Conservation (phyloP, 2,329 filamentous ascomycete species). For the Xylariomycetidae sp. region DNA sequence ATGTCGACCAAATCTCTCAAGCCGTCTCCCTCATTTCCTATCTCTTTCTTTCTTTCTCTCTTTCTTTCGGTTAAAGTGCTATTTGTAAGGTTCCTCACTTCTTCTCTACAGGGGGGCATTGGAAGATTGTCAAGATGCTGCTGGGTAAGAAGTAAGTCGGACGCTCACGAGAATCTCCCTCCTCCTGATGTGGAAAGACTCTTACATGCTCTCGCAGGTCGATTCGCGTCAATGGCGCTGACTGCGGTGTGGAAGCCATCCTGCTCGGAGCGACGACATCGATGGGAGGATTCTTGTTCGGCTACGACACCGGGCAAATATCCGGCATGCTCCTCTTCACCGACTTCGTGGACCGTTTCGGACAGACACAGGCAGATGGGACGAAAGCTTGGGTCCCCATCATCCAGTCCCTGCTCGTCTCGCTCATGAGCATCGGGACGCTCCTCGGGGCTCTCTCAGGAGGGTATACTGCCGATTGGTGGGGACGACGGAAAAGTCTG, state of each 20-base stretch:
- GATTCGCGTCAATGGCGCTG: slow-evolving; percentile 37
- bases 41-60: no score
- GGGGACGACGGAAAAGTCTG: slow-evolving; percentile 53
- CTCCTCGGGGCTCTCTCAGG: slow-evolving; percentile 49
- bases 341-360: slow-evolving; percentile 55
- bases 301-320: slow-evolving; percentile 60
- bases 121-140: no score
- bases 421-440: slow-evolving; percentile 51
- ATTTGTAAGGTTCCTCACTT: no score
- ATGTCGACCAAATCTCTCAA: no score
- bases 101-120: no score
- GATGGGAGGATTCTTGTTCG: slow-evolving; percentile 59
- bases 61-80: no score
- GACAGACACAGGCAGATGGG: slow-evolving; percentile 36
- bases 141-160: no score
- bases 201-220: no score
- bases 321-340: slow-evolving; percentile 44
- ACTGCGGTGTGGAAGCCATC: slow-evolving; percentile 36
- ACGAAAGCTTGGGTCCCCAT: slow-evolving; percentile 35
- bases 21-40: no score
- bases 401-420: slow-evolving; percentile 48
- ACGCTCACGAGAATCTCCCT: no score
- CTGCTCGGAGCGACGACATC: slow-evolving; percentile 48
- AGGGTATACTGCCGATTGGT: slow-evolving; percentile 52
- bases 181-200: no score